Evolutionary conservation across 2,329 filamentous ascomycete genomes (phyloP), one percentile per base, ranked within the genome.

Genomic region (Beauveria scarabaeidicola): DNA sequence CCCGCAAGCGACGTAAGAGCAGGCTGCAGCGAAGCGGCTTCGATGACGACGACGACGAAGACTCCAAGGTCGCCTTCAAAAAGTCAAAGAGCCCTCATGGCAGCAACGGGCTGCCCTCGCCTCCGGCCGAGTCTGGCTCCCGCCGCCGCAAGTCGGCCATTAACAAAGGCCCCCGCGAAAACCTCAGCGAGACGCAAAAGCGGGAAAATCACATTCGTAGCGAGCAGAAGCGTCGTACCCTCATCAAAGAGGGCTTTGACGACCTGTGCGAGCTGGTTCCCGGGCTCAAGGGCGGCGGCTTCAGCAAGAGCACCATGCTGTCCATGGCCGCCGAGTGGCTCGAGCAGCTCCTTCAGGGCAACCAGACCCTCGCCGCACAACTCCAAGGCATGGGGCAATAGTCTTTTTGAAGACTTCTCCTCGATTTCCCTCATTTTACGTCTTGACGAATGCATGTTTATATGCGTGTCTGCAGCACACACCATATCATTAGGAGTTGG

Each of bases 161-260:
- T 5, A 64, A 71, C 19, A 86, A 85, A 66, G 61, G 74, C 2
- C 69, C 78, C 3, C 75, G 88, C 27, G 87, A 86, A 69, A 96
- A 96, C 66, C 84, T 94, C 4, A 83, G 85, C 0, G 89, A 93
- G 65, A 86, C 88, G 62, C 88, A 94, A 72, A 94, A 93, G 73
- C 81, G 90, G 50, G 87, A 86, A 67, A 96, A 96, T 65, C 90
- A 95, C 69, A 94, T 96, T 64, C 80, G 86, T 56, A 94, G 90
- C 56, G 91, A 95, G 69, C 90, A 96, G 74, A 95, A 94, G 72
- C 82, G 91, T 38, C 81, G 91, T 52, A 90, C 90, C 27, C 77
- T 91, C 51, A 93, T 93, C 67, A 88, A 91, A 68, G 82, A 89
- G 64, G 90, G 90, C 0, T 96, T 93, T 66, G 88, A 91, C 47